Percentiles rank a stretch among this genome's conserved stretches.
These are phyloP conservation scores for Cornus suecica DNA, from an alignment of 148 eudicot genomes.

Conservation along the genomic window DNA sequence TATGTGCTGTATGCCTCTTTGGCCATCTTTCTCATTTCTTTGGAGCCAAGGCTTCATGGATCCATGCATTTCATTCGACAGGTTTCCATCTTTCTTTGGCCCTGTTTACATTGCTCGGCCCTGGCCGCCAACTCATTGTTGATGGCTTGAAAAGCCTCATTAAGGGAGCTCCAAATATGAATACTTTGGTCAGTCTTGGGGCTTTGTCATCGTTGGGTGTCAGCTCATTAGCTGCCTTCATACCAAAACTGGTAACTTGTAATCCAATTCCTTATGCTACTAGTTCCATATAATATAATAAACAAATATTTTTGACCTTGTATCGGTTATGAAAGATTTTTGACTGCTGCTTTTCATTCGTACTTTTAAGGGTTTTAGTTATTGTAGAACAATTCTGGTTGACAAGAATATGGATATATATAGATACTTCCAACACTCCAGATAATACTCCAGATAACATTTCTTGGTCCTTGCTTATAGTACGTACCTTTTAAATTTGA, in stretches of 20 bases:
- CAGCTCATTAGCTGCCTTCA: conserved; percentile 80
- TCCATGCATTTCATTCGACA: conserved; percentile 86
- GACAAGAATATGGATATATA: no score
- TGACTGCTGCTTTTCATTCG: not conserved
- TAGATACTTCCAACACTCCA: not conserved
- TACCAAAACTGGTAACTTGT: conserved; percentile 78
- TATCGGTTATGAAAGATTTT: not conserved
- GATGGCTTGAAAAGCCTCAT: conserved; percentile 92
- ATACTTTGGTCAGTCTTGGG: conserved; percentile 98
- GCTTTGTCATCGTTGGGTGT: conserved; percentile 94
- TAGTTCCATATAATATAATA: not conserved
- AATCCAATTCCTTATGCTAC: not conserved
- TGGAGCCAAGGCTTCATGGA: conserved; percentile 87
- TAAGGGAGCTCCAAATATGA: conserved; percentile 94
- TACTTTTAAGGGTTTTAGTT: not conserved
- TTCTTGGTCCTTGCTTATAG: not conserved
- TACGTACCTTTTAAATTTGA: not conserved
- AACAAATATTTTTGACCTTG: not conserved
- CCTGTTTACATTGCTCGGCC: conserved; percentile 83
- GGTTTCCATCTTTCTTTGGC: conserved; percentile 88
- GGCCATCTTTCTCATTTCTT: conserved; percentile 86
- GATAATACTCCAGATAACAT: conserved; percentile 1
- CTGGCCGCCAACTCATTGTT: conserved; percentile 84
- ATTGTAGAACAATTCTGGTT: not conserved
- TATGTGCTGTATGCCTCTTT: conserved; percentile 90